A percentile compares a stretch with the other conserved stretches of the same genome.
Evolutionary conservation across 2,329 filamentous ascomycete genomes (phyloP).

Genomic region (Lanzia echinophila): DNA sequence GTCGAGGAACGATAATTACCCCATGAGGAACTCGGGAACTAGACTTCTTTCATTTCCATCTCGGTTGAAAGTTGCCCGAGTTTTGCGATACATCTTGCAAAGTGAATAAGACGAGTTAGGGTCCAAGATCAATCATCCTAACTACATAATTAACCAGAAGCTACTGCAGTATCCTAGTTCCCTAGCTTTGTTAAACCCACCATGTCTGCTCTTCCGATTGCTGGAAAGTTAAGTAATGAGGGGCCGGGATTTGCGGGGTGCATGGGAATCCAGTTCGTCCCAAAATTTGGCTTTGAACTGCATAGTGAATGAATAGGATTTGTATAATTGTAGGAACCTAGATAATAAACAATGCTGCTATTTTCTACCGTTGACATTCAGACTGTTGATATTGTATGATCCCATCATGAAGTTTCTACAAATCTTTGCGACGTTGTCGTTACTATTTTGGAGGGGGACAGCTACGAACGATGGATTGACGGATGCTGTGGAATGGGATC

Average conservation of each 20-base stretch:
- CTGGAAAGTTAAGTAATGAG: constrained; percentile 1
- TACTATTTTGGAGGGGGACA: constrained; percentile 21
- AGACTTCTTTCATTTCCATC: neutral
- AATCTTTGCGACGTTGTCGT: constrained; percentile 20
- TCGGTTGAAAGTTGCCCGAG: constrained; percentile 9
- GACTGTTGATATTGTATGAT: neutral
- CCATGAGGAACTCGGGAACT: neutral
- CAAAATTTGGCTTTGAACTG: neutral
- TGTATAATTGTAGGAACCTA: neutral
- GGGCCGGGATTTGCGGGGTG: constrained; percentile 1
- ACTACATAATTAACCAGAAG: constrained; percentile 4
- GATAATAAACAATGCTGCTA: neutral
- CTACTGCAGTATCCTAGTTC: neutral
- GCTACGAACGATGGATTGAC: constrained; percentile 37
- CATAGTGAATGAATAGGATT: neutral
- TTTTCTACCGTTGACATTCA: neutral
- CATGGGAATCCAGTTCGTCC: neutral
- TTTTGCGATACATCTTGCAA: neutral
- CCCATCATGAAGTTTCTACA: constrained; percentile 19
- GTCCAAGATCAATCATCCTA: neutral
- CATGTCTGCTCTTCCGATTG: constrained; percentile 3
- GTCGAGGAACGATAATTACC: neutral
- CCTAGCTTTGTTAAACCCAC: neutral
- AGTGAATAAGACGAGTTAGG: neutral
- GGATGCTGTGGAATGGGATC: constrained; percentile 44